Evolutionary conservation across 345 rosid genomes (phyloP).

Genomic region (Stellera chamaejasme): DNA sequence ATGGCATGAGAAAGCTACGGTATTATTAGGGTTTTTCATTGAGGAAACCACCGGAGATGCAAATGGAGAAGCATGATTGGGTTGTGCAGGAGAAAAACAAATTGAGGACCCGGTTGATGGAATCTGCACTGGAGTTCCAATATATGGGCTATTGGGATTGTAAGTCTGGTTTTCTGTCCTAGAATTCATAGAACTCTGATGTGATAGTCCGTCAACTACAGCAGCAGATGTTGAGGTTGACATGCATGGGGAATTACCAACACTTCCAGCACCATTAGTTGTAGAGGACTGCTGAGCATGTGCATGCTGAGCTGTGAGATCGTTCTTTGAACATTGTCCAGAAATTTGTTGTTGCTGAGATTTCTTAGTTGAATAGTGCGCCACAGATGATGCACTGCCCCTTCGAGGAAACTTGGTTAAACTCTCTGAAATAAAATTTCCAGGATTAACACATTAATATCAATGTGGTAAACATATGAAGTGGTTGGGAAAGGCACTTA

Average conservation of each 20-base stretch:
- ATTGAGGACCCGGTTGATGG: constrained; percentile 46
- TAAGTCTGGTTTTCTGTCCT: constrained; percentile 36
- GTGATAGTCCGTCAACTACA: constrained; percentile 36
- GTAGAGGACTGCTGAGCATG: constrained; percentile 24
- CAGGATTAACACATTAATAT: background rate
- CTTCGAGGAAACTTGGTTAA: constrained; percentile 51
- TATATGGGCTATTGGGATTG: constrained; percentile 37
- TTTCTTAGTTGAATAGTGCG: constrained; percentile 20
- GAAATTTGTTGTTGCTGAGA: constrained; percentile 15
- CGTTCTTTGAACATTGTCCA: constrained; percentile 11
- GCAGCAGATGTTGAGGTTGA: constrained; percentile 35
- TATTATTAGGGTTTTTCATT: constrained; percentile 28
- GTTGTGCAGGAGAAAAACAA: constrained; percentile 34
- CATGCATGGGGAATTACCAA: constrained; percentile 25
- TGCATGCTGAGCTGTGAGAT: constrained; percentile 26
- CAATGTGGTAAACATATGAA: background rate
- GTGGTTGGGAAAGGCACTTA: constrained; percentile 1
- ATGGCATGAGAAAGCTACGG: constrained; percentile 9
- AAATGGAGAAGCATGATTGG: constrained; percentile 34
- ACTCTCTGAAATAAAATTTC: constrained; percentile 32
- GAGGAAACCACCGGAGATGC: constrained; percentile 36
- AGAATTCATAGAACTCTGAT: constrained; percentile 50
- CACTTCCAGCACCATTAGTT: constrained; percentile 26
- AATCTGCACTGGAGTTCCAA: constrained; percentile 35
- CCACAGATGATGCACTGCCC: constrained; percentile 21